Conservation (phyloP, 495 filamentous ascomycete species). For the Penicillium daleae region DNA sequence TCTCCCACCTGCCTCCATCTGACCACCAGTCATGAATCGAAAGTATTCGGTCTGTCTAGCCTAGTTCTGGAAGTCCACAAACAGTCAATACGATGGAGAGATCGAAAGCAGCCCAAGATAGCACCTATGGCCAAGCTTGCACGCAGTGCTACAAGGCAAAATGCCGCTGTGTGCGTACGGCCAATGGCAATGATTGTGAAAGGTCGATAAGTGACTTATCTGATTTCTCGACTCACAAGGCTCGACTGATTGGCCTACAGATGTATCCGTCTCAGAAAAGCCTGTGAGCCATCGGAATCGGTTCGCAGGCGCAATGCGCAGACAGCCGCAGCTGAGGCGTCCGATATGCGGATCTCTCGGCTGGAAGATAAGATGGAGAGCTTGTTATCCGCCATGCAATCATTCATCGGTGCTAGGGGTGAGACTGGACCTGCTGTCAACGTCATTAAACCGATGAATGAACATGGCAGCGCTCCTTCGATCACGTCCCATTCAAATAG, state of each 20-base stretch:
- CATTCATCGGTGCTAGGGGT: constrained; percentile 1
- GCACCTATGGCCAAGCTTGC: constrained; percentile 35
- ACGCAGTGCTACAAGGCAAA: constrained; percentile 38
- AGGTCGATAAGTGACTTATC: constrained; percentile 11
- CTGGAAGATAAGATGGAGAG: constrained; percentile 45
- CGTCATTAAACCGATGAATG: neutral
- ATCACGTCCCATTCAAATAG: neutral
- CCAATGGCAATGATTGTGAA: constrained; percentile 27
- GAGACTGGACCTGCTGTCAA: constrained; percentile 9
- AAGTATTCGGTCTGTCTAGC: neutral
- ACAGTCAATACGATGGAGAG: constrained; percentile 12
- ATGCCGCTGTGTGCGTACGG: constrained; percentile 32
- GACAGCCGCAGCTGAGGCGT: constrained; percentile 26
- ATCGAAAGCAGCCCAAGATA: constrained; percentile 9
- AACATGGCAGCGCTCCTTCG: neutral
- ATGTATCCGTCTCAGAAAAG: constrained; percentile 49
- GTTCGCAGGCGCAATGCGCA: constrained; percentile 34
- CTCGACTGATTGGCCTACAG: constrained; percentile 22
- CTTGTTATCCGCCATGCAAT: constrained; percentile 27
- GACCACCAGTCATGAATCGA: neutral
- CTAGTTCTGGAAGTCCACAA: neutral
- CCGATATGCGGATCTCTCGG: constrained; percentile 51
- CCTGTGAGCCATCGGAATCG: constrained; percentile 40
- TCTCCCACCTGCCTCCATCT: neutral
- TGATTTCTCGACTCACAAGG: neutral